Base-by-base conservation (phyloP, 805 yeast genomes). In the Wickerhamomyces sydowiorum region DNA sequence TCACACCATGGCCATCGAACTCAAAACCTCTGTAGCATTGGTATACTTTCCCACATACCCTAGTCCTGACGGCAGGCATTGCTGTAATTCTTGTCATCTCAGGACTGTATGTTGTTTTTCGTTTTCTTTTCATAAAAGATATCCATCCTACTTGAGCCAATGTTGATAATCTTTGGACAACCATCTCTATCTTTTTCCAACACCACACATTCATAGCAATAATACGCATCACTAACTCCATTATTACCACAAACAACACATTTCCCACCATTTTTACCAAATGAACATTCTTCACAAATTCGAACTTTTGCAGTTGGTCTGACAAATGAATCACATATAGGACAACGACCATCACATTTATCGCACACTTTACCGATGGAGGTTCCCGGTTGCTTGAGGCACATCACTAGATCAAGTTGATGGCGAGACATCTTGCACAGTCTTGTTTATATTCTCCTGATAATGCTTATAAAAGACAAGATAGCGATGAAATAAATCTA, bases 301-400 rank as follows among this genome's bases (percentile, higher is more conserved):
- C 84, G 69, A 2, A 79, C 96, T 43, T 69, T 61, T 15, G 75
- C 69, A 7, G 76, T 73, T 1, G 93, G 88, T 47, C 81, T 77
- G 7, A 87, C 96, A 50, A 73, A 76, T 1, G 96, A 84, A 56
- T 89, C 97, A 61, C 98, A 90, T 3, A 80, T 70, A 3, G 96
- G 96, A 55, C 98, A 90, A 50, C 80, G 73, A 1, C 96, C 97
- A 57, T 90, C 96, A 60, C 98, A 90, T 59, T 75, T 85, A 25
- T 77, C 80, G 54, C 98, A 90, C 3, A 90, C 67, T 39, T 71
- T 65, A 1, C 96, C 98, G 4, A 76, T 59, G 15, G 67, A 63
- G 0, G 79, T 73, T 1, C 97, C 97, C 1, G 96, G 88, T 52
- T 79, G 93, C 57, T 83, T 86, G 73, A 85, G 67, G 57, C 98